Percentiles rank a stretch among this genome's conserved stretches.
These are phyloP conservation scores for Cymodocea nodosa DNA, from an alignment of 116 monocot genomes.

Conservation along the genomic window DNA sequence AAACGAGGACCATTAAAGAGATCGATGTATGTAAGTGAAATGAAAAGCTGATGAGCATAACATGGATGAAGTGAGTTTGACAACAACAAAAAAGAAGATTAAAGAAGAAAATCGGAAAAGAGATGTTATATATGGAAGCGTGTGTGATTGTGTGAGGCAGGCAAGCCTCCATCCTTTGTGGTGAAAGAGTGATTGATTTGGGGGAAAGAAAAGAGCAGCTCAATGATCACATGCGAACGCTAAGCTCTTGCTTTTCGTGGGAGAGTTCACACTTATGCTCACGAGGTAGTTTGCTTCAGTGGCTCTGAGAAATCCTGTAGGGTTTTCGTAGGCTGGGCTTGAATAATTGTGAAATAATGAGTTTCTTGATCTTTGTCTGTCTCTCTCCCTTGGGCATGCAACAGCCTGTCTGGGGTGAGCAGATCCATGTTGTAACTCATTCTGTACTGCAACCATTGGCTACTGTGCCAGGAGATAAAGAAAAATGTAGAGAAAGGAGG, in stretches of 20 bases:
- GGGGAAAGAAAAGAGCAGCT: too few relatives aligned
- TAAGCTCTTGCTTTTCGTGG: too few relatives aligned
- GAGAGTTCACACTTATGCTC: not conserved
- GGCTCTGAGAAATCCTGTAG: not conserved
- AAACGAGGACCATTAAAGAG: slow-evolving; percentile 5
- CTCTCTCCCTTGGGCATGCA: slow-evolving; percentile 2
- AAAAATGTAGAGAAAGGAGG: not conserved
- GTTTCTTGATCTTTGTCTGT: not conserved
- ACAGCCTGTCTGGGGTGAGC: not conserved
- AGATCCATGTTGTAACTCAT: not conserved
- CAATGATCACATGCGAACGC: too few relatives aligned
- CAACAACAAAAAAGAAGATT: not conserved
- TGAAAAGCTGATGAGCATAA: too few relatives aligned
- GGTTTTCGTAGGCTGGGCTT: not conserved
- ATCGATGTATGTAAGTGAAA: slow-evolving; percentile 1
- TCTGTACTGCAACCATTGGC: slow-evolving; percentile 8
- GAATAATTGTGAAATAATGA: slow-evolving; percentile 82
- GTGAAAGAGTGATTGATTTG: too few relatives aligned
- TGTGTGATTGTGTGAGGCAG: too few relatives aligned
- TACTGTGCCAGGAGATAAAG: not conserved
- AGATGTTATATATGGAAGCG: not conserved
- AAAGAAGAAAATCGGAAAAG: slow-evolving; percentile 1
- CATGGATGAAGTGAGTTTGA: not conserved
- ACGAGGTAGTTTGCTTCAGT: not conserved
- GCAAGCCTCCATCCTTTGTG: not conserved